Evolutionary conservation across 352 stramenopile species (phyloP), one percentile per base, ranked within the genome.

Genomic region (Phytopythium helicoides): DNA sequence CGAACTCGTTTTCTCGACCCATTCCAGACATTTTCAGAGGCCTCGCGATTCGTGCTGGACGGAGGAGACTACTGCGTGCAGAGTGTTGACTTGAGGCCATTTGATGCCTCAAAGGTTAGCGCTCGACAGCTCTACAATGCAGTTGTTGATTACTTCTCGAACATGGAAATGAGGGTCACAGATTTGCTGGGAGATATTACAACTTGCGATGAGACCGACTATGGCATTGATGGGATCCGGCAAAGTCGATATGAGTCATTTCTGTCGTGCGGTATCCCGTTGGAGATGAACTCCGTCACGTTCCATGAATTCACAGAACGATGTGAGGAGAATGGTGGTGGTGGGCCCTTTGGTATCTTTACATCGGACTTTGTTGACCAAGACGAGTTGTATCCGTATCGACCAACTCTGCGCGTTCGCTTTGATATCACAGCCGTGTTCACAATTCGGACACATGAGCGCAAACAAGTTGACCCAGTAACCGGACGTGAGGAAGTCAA

Each of bases 311-410:
- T 58, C 39, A 39, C 39, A 31, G 51, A 62, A 4, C 50, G 66
- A 15, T 42, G 65, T 15, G 51, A 67, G 8, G 58, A 61, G 6
- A 56, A 38, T 16, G 52, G 46, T 3, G 46, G 41, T 8, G 52
- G 57, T 0, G 57, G 58, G 19, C 58, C 64, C 1, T 64, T 54
- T 34, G 69, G 58, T 0, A 31, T 84, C 3, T 40, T 73, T 19
- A 62, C 54, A 15, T 14, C 19, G 0, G 66, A 76, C 44, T 79
- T 53, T 35, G 66, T 79, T 10, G 63, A 76, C 41, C 60, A 64
- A 9, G 71, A 81, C 39, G 71, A 81, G 22, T 26, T 71, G 49
- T 72, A 61, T 37, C 66, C 72, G 42, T 82, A 82, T 38, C 48
- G 46, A 0, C 35, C 65, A 0, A 36, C 25, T 1, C 39, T 63